Base-by-base conservation (phyloP, 208 protist genomes). In the Leishmania mexicana region DNA sequence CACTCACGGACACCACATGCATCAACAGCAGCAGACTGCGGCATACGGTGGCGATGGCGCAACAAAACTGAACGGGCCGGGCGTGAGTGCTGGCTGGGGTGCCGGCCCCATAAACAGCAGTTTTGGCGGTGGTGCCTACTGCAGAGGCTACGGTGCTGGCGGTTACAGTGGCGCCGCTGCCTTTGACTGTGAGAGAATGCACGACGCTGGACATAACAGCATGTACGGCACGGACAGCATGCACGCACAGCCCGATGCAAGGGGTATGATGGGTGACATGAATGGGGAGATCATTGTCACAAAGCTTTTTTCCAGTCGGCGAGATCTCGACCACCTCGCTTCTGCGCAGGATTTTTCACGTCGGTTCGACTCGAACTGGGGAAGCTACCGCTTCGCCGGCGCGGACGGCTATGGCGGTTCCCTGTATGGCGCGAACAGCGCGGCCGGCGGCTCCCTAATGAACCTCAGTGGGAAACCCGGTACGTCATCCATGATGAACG, bases 281-380 rank as follows among this genome's bases (percentile, higher is more conserved):
- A 78, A 84, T 21, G 86, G 83, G 71, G 89, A 91, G 75, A 88
- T 93, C 64, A 58, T 89, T 35, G 90, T 90, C 76, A 92, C 86
- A 38, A 96, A 94, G 82, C 54, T 94, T 38, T 96, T 96, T 79
- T 88, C 89, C 45, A 94, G 90, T 70, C 92, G 92, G 35, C 92
- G 90, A 35, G 90, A 96, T 45, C 81, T 89, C 35, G 83, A 90
- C 62, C 73, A 71, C 49, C 64, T 93, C 24, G 86, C 82, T 11
- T 93, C 90, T 47, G 75, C 75, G 38, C 58, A 70, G n/a, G 90
- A 94, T 73, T 92, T 90, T 53, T 83, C 83, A 7, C 89, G 88
- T 28, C 88, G 85, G 28, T 88, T 89, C 72, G 84, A 90, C 87
- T 90, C 86, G 21, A 85, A 87, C 83, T 89, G 84, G 83, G 83